A percentile compares a stretch with the other conserved stretches of the same genome.
Conservation (phyloP, 176 grass and related monocot genomes). For the Oryza glumipatula region DNA sequence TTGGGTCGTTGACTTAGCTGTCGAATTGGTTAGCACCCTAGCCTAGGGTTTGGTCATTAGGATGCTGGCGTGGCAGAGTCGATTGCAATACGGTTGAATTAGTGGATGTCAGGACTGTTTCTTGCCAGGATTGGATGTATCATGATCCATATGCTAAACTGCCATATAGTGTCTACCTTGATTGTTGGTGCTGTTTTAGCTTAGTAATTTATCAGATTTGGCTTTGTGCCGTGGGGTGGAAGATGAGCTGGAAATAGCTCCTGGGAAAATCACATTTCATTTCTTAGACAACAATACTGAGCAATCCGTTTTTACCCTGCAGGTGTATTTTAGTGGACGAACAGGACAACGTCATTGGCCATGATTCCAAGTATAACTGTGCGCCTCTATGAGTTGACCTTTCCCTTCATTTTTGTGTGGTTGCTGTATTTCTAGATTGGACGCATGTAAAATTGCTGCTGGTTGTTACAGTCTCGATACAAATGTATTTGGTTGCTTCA, state of each 20-base stretch:
- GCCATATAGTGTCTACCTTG: background rate
- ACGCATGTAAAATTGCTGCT: background rate
- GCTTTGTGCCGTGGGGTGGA: background rate
- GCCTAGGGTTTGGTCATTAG: background rate
- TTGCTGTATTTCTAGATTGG: background rate
- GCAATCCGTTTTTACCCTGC: conserved; percentile 20
- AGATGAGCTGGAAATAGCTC: background rate
- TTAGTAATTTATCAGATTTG: background rate
- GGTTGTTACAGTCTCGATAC: background rate
- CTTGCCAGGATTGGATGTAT: background rate
- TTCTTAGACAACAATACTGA: background rate
- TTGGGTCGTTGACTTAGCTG: background rate
- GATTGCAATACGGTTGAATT: background rate
- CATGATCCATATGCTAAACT: background rate
- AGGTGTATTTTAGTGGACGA: conserved; percentile 96
- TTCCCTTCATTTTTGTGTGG: background rate
- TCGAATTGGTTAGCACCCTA: background rate
- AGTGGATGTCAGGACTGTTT: background rate
- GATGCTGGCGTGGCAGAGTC: background rate
- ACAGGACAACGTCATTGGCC: conserved; percentile 79
- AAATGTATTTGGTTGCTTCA: background rate
- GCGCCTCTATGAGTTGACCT: conserved; percentile 10
- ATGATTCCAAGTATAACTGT: conserved; percentile 94
- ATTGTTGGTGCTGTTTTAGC: background rate
- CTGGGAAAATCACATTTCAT: background rate